Conservation (phyloP, 371 early-diverging fungal species). For the Thermomucor indicae-seudaticae region DNA sequence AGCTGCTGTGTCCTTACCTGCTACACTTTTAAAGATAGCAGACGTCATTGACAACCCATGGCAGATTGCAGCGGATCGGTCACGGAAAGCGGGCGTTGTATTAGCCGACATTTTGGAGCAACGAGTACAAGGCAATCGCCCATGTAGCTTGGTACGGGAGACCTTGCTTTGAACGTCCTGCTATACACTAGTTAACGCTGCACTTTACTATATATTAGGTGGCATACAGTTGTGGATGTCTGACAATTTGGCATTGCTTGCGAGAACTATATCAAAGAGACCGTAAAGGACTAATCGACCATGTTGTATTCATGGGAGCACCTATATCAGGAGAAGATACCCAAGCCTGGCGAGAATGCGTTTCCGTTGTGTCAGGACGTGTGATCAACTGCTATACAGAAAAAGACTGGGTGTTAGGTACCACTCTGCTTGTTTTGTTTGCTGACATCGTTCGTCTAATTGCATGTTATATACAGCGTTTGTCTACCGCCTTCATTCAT, state of each 20-base stretch:
- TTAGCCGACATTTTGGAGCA: conserved; percentile 77
- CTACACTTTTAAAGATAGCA: conserved; percentile 46
- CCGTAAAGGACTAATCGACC: conserved; percentile 47
- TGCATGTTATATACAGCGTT: conserved; percentile 34
- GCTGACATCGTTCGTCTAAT: neutral
- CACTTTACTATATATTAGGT: conserved; percentile 14
- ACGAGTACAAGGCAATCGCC: conserved; percentile 87
- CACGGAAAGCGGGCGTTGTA: conserved; percentile 85
- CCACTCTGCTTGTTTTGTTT: neutral
- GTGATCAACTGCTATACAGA: conserved; percentile 86
- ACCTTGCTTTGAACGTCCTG: neutral
- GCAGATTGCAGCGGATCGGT: conserved; percentile 81
- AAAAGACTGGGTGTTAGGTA: conserved; percentile 88
- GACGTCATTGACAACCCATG: conserved; percentile 90
- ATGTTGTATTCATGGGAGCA: conserved; percentile 62
- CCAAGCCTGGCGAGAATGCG: conserved; percentile 42
- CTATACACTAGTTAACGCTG: neutral
- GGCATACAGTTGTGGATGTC: conserved; percentile 91
- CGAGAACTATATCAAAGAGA: conserved; percentile 70
- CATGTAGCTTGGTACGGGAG: conserved; percentile 73
- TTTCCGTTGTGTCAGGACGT: conserved; percentile 75
- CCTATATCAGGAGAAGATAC: conserved; percentile 50
- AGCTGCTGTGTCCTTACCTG: conserved; percentile 81
- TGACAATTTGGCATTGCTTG: conserved; percentile 87
- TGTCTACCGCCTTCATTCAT: conserved; percentile 68